Percentiles rank a stretch among this genome's conserved stretches.
Conservation (phyloP, 164 flowering plant species). For the Piper longum region DNA sequence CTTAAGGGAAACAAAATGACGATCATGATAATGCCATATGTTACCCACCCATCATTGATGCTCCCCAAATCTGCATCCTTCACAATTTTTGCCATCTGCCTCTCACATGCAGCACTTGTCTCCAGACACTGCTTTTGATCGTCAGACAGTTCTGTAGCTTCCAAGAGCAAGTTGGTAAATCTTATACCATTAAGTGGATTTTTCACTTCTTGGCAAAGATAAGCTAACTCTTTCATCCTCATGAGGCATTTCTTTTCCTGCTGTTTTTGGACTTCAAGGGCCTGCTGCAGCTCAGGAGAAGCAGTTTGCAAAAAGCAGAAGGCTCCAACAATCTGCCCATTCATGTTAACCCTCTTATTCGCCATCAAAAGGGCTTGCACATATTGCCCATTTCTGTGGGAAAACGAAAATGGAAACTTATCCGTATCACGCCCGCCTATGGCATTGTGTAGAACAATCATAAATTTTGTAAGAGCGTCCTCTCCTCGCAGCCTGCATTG, state of each 20-base stretch:
- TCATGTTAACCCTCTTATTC: constrained; percentile 6
- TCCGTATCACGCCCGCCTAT: constrained; percentile 10
- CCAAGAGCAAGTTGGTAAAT: constrained; percentile 43
- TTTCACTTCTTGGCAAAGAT: constrained; percentile 42
- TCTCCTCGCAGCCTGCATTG: constrained; percentile 10
- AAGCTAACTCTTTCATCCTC: constrained; percentile 42
- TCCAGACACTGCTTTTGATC: constrained; percentile 48
- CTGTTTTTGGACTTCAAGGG: constrained; percentile 10
- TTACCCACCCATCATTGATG: constrained; percentile 39
- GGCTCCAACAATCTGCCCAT: constrained; percentile 7
- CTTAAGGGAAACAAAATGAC: too few species aligned
- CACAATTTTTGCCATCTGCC: constrained; percentile 42
- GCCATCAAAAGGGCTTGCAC: constrained; percentile 6
- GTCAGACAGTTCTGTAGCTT: constrained; percentile 21
- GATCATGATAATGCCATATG: not conserved
- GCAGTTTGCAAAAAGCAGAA: constrained; percentile 13
- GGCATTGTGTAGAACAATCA: constrained; percentile 10
- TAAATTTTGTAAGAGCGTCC: constrained; percentile 7
- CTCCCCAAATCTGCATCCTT: constrained; percentile 30
- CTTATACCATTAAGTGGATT: constrained; percentile 52
- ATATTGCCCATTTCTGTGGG: constrained; percentile 8
- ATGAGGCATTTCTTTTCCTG: constrained; percentile 12
- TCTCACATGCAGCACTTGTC: constrained; percentile 56
- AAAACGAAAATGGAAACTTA: constrained; percentile 10
- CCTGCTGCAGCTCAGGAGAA: constrained; percentile 8